Evolutionary conservation across 148 eudicot species (phyloP).

Genomic region (Chenopodium berlandieri): DNA sequence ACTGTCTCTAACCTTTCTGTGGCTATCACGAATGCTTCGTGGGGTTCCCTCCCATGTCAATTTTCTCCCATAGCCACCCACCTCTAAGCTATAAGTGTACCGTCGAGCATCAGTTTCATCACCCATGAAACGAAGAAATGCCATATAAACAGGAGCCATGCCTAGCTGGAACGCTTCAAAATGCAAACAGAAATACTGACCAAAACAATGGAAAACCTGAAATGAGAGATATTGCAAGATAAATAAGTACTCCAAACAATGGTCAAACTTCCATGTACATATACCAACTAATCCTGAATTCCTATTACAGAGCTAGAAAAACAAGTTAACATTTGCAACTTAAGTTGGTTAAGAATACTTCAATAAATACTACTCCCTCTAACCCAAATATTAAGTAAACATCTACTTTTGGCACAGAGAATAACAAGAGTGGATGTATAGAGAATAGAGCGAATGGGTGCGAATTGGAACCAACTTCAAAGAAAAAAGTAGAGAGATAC

Average conservation of each 20-base stretch:
- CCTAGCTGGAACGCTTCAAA: slow-evolving; percentile 45
- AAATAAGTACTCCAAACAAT: not conserved
- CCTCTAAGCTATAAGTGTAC: slow-evolving; percentile 37
- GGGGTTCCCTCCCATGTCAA: slow-evolving; percentile 44
- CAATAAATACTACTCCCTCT: not conserved
- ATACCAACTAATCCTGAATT: not conserved
- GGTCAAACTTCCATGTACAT: not conserved
- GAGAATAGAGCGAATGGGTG: not conserved
- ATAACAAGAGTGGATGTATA: too few species aligned
- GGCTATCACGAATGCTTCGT: slow-evolving; percentile 42
- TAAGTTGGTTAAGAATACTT: not conserved
- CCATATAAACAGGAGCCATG: slow-evolving; percentile 43
- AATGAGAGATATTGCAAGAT: not conserved
- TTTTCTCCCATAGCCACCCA: slow-evolving; percentile 37
- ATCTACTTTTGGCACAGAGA: too few species aligned
- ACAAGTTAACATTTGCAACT: not conserved
- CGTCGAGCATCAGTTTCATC: slow-evolving; percentile 38
- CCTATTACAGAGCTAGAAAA: not conserved
- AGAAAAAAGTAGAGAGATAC: not conserved
- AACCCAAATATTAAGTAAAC: not conserved
- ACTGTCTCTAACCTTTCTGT: slow-evolving; percentile 41
- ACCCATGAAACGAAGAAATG: slow-evolving; percentile 44
- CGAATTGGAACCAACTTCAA: not conserved
- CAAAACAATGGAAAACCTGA: slow-evolving; percentile 38
- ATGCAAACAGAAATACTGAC: slow-evolving; percentile 37